Percentiles rank a stretch among this genome's conserved stretches.
Conservation (phyloP, 208 protist genomes). For the Trypanosoma theileri region DNA sequence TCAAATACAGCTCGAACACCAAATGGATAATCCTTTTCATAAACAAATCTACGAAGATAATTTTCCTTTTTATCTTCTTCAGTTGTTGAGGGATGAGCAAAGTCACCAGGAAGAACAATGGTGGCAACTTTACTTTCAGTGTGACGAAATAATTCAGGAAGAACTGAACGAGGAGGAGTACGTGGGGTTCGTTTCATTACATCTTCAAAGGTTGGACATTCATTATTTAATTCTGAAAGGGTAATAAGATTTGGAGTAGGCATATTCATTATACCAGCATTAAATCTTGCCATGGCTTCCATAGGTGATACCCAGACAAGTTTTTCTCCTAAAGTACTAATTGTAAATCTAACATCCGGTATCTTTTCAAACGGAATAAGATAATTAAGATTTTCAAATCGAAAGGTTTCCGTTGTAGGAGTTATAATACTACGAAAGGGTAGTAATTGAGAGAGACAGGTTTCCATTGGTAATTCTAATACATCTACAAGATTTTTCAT, state of each 20-base stretch:
- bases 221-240: constrained; percentile 82
- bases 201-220: constrained; percentile 78
- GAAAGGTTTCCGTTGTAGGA: constrained; percentile 80
- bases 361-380: constrained; percentile 76
- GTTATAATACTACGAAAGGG: constrained; percentile 80
- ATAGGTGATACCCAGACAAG: constrained; percentile 89
- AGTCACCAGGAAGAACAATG: constrained; percentile 78
- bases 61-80: constrained; percentile 58
- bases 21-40: constrained; percentile 85
- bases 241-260: constrained; percentile 83
- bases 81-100: constrained; percentile 65
- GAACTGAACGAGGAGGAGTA: constrained; percentile 40
- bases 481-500: constrained; percentile 81
- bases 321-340: constrained; percentile 68
- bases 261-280: constrained; percentile 91
- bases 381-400: constrained; percentile 80
- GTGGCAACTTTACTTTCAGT: constrained; percentile 73
- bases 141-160: constrained; percentile 74
- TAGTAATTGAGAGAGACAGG: constrained; percentile 53
- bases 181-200: constrained; percentile 55
- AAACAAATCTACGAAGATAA: constrained; percentile 78
- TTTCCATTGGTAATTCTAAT: constrained; percentile 87
- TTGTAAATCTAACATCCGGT: constrained; percentile 74
- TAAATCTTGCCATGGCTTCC: constrained; percentile 88
- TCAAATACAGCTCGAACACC: constrained; percentile 86